Base-by-base conservation (phyloP, 306 rosid genomes). In the Hippophae rhamnoides region DNA sequence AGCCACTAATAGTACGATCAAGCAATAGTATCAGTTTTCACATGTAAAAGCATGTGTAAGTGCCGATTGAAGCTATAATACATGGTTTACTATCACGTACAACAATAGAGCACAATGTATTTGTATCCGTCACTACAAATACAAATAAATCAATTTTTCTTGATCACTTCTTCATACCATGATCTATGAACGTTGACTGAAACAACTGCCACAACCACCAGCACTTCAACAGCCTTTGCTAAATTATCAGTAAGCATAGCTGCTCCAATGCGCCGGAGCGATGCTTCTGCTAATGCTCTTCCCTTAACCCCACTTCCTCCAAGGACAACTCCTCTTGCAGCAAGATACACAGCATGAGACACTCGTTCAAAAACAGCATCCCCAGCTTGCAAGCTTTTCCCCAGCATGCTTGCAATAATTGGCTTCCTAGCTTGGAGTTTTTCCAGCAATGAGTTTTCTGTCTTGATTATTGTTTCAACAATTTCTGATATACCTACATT, bases 271-370 rank as follows among this genome's bases (percentile, higher is more conserved):
- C 56, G 69, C 64, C 57, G 67, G 14, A 75, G 72, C 49, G 72
- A 57, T 14, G 50, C 54, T 65, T 69, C 75, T 2, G n/a, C 72
- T 7, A 55, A 14, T 54, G 64, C 57, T 57, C 68, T 74, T 54
- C 79, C 79, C 60, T 69, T 59, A 8, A 7, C 42, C 27, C 75
- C 69, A 46, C n/a, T 75, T 61, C 72, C 79, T 47, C 71, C 65
- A 0, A 75, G 68, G 47, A 75, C 72, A 14, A 65, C 50, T 3
- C 72, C 79, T 10, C 75, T 71, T 52, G 58, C 70, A 41, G 79
- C 79, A 42, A 60, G 12, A 48, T 69, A 74, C 18, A 59, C 60
- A 46, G 58, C 45, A 10, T 7, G 65, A 9, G 71, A 69, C 9
- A 74, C 79, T 51, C 64, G 67, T 0, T 48, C 25, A 53, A 64